A percentile compares a stretch with the other conserved stretches of the same genome.
phyloP scores from a whole-genome alignment of 139 green algal genomes.

The Closterium sp. region DNA sequence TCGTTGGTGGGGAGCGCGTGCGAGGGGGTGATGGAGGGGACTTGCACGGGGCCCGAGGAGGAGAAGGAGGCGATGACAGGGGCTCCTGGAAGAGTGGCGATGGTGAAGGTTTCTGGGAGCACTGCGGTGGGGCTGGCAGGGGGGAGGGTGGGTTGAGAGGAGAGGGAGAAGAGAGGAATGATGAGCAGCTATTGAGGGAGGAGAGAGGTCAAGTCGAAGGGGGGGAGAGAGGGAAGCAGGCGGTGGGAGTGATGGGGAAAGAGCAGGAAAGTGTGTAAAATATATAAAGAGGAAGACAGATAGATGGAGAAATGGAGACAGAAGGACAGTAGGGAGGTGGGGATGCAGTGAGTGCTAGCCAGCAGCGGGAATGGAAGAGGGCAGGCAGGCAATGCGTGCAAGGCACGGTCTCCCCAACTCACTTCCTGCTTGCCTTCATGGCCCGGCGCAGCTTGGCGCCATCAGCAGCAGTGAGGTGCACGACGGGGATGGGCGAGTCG shows the following conservation, averaged over 20 bases:
- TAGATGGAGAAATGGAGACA: too few relatives aligned
- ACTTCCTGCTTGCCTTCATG: neutral
- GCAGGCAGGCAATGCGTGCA: too few relatives aligned
- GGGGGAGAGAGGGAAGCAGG: neutral
- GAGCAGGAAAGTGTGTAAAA: too few relatives aligned
- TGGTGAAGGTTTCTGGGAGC: neutral
- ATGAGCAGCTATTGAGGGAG: neutral
- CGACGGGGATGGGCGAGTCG: neutral
- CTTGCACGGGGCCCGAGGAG: neutral
- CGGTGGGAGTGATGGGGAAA: too few relatives aligned
- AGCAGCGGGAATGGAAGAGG: too few relatives aligned
- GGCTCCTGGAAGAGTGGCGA: neutral
- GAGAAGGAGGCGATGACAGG: neutral
- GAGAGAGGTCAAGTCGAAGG: neutral
- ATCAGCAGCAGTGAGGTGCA: neutral
- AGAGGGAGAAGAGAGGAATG: neutral
- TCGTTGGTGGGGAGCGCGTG: constrained; percentile 8
- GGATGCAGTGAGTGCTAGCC: too few relatives aligned
- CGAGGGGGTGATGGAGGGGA: neutral
- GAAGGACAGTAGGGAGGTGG: too few relatives aligned
- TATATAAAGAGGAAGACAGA: too few relatives aligned
- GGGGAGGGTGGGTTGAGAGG: neutral
- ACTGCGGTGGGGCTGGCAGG: neutral
- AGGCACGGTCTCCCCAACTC: neutral
- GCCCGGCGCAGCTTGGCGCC: neutral